Evolutionary conservation across 1,284 basidiomycete species (phyloP).

Genomic region (Irpex rosettiformis): DNA sequence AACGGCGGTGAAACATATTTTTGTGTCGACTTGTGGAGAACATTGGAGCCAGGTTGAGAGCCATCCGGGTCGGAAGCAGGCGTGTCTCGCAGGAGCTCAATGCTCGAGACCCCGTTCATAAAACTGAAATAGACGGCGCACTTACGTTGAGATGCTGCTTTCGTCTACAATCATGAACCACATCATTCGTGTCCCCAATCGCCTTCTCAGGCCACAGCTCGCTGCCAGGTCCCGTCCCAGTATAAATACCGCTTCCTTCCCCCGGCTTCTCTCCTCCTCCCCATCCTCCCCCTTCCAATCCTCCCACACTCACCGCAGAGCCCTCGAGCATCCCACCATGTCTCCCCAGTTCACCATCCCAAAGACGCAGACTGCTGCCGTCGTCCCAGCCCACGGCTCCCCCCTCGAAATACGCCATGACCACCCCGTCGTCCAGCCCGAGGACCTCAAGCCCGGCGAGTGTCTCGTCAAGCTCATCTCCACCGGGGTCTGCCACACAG

Average conservation of each 20-base stretch:
- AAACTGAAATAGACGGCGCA: not conserved
- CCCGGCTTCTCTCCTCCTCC: not conserved
- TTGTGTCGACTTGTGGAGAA: not conserved
- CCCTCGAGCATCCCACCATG: not conserved
- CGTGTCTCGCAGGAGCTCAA: not conserved
- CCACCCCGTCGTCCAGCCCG: constrained; percentile 58
- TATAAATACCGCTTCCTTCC: not conserved
- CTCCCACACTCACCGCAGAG: not conserved
- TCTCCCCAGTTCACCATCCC: constrained; percentile 40
- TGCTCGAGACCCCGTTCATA: not conserved
- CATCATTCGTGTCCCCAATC: not conserved
- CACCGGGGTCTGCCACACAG: constrained; percentile 78
- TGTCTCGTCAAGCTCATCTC: constrained; percentile 78
- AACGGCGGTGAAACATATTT: not conserved
- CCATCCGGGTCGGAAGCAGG: not conserved
- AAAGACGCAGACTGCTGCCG: constrained; percentile 58
- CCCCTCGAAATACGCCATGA: constrained; percentile 44
- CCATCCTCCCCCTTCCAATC: not conserved
- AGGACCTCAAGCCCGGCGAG: constrained; percentile 74
- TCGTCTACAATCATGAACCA: not conserved
- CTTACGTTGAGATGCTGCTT: not conserved
- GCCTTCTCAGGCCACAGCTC: not conserved
- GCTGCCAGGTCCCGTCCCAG: not conserved
- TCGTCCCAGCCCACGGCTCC: constrained; percentile 45
- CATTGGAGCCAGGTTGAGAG: not conserved